phyloP scores from a whole-genome alignment of 2,329 filamentous ascomycete species.

The Colletotrichum orchidophilum region DNA sequence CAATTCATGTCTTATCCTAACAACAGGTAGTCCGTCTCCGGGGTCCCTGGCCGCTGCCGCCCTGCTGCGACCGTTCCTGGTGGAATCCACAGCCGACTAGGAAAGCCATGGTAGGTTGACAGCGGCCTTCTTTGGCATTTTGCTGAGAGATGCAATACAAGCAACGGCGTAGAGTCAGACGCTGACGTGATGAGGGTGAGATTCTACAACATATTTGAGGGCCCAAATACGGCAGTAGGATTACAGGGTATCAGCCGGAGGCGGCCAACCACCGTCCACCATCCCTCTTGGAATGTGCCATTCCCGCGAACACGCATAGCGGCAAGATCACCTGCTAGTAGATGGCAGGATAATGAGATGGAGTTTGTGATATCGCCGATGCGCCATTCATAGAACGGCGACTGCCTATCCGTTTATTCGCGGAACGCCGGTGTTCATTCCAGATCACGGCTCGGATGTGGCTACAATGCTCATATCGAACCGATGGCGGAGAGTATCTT shows the following conservation, averaged over 20 bases:
- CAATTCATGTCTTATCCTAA: neutral
- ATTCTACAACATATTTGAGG: neutral
- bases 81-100: conserved; percentile 6
- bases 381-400: conserved; percentile 12
- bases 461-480: neutral
- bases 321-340: conserved; percentile 5
- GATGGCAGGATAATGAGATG: neutral
- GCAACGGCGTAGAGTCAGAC: neutral
- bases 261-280: conserved; percentile 12
- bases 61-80: conserved; percentile 7
- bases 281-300: neutral
- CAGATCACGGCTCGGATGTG: neutral
- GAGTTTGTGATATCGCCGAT: neutral
- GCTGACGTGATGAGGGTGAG: neutral
- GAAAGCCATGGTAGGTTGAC: conserved; percentile 3
- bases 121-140: neutral
- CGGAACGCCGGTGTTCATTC: neutral
- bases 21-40: neutral
- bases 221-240: neutral
- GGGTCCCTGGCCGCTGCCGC: conserved; percentile 7
- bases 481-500: neutral
- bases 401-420: neutral
- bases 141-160: neutral
- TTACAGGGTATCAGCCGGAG: neutral
- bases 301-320: conserved; percentile 11